These are phyloP conservation scores for Hypoxylon sp. DNA, from an alignment of 2,329 filamentous ascomycete species.

Conservation along the genomic window DNA sequence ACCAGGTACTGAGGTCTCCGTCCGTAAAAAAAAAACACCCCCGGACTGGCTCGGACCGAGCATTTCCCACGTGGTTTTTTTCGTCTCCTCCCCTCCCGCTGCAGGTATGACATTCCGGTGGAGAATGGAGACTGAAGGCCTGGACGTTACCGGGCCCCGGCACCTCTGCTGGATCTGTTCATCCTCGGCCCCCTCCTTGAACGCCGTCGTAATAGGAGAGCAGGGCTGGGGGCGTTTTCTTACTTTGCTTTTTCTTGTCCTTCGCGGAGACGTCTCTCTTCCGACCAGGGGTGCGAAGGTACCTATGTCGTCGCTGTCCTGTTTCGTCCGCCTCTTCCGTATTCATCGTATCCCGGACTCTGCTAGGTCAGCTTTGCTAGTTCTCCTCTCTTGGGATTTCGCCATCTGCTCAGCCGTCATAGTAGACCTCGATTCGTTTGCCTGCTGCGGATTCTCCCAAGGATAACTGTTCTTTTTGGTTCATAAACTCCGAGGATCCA, in stretches of 20 bases:
- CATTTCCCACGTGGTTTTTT: conserved; percentile 26
- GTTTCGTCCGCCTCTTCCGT: conserved; percentile 4
- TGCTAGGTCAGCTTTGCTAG: conserved; percentile 12
- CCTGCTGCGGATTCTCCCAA: conserved; percentile 2
- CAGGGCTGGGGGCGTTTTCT: no score
- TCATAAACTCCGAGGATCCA: conserved; percentile 20
- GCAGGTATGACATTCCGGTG: conserved; percentile 16
- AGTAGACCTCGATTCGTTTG: neutral
- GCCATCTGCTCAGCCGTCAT: neutral
- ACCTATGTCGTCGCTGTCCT: no score
- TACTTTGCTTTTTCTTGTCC: no score
- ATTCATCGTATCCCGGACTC: conserved; percentile 2
- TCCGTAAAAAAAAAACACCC: neutral
- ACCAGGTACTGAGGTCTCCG: no score
- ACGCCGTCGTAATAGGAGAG: conserved; percentile 50
- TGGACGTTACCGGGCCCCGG: conserved; percentile 6
- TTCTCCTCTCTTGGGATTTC: conserved; percentile 2
- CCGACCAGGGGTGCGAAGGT: conserved; percentile 42
- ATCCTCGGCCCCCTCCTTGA: conserved; percentile 59
- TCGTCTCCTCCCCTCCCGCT: conserved; percentile 21
- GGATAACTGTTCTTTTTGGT: neutral
- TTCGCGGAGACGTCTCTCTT: conserved; percentile 41
- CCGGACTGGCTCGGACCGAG: conserved; percentile 13
- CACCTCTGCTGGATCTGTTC: conserved; percentile 48
- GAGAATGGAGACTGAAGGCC: conserved; percentile 7